phyloP scores from a whole-genome alignment of 345 rosid genomes.

The Eucalyptus sp. region DNA sequence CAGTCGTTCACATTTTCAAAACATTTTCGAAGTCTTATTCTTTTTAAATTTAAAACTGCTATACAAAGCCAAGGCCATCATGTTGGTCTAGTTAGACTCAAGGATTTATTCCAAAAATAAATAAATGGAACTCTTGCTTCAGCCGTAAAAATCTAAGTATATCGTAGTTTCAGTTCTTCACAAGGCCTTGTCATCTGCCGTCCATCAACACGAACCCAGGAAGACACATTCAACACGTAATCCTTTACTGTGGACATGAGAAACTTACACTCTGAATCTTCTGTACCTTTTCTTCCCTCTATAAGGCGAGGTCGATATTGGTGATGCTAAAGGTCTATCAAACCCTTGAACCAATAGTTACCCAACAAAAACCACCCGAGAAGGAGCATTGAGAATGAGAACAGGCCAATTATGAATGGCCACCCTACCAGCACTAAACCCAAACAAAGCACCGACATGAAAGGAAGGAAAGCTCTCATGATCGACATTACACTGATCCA shows the following conservation, averaged over 20 bases:
- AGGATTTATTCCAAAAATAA: background rate
- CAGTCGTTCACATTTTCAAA: background rate
- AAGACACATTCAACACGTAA: background rate
- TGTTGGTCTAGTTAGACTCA: background rate
- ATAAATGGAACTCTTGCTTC: background rate
- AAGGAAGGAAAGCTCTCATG: slow-evolving; percentile 71
- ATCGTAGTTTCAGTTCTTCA: background rate
- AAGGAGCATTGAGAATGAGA: slow-evolving; percentile 50
- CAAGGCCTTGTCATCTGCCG: background rate
- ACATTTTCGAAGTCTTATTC: background rate
- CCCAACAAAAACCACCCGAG: slow-evolving; percentile 59
- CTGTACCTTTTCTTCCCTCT: background rate
- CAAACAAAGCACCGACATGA: slow-evolving; percentile 32
- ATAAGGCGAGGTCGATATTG: background rate
- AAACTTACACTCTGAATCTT: background rate
- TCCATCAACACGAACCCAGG: background rate
- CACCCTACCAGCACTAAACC: slow-evolving; percentile 60
- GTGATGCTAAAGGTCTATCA: slow-evolving; percentile 37
- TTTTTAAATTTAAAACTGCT: background rate
- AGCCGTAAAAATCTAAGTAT: background rate
- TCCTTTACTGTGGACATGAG: background rate
- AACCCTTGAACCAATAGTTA: slow-evolving; percentile 44
- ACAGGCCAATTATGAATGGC: slow-evolving; percentile 72
- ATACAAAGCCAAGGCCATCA: background rate
- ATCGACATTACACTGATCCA: slow-evolving; percentile 55